phyloP scores from a whole-genome alignment of 495 filamentous ascomycete species.

The Xylaria intraflava region DNA sequence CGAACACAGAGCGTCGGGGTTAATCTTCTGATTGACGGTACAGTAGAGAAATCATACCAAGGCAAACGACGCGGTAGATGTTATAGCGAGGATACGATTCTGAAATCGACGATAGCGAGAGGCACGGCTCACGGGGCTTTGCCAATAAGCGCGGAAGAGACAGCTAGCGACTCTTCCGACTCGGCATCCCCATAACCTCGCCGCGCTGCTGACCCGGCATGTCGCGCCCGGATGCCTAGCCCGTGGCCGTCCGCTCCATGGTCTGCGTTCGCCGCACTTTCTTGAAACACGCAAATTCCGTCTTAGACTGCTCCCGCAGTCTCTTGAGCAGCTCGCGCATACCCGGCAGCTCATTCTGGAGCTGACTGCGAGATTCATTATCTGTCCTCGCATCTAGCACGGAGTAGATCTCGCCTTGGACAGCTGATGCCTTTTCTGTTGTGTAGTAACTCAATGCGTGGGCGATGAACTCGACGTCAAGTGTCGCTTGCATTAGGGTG shows the following conservation, averaged over 20 bases:
- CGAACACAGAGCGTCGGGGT: too few relatives aligned
- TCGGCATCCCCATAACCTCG: neutral
- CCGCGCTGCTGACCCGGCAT: neutral
- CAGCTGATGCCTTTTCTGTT: conserved; percentile 67
- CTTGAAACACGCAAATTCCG: conserved; percentile 78
- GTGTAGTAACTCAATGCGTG: conserved; percentile 87
- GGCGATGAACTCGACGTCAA: conserved; percentile 94
- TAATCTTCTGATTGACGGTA: too few relatives aligned
- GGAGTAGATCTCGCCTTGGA: conserved; percentile 82
- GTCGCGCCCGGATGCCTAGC: conserved; percentile 18
- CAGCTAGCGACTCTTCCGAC: neutral
- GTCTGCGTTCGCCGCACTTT: conserved; percentile 34
- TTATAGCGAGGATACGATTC: too few relatives aligned
- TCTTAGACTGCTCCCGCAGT: conserved; percentile 72
- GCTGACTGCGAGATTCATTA: conserved; percentile 65
- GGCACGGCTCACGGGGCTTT: neutral
- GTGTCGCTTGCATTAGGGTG: conserved; percentile 90
- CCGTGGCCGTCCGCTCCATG: conserved; percentile 23
- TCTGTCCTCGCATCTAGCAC: conserved; percentile 82
- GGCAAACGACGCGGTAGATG: too few relatives aligned
- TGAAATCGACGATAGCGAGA: neutral
- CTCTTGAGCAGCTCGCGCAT: conserved; percentile 81
- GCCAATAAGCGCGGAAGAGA: neutral
- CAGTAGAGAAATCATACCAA: neutral
- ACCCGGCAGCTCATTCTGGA: conserved; percentile 81